Base-by-base conservation (phyloP, 805 yeast genomes). In the Zygoascus bituminiphila region DNA sequence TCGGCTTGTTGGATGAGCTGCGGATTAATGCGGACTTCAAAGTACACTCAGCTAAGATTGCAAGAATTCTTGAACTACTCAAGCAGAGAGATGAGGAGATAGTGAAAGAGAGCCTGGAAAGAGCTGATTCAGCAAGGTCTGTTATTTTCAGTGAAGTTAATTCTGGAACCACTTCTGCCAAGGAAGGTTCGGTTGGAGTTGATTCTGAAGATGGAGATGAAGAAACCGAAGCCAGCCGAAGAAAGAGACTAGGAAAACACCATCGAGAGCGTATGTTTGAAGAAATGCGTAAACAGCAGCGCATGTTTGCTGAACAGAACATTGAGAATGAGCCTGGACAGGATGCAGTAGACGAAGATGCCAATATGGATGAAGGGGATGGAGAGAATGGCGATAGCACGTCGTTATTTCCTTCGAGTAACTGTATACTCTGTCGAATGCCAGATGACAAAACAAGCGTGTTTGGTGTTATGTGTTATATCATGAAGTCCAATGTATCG, bases 391-490 rank as follows among this genome's bases (percentile, higher is more conserved):
- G 44, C 4, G 84, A 89, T 91, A 69, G 67, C 31, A 15, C 12
- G 9, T 10, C 39, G 12, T 10, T 19, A 15, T 86, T 77, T 56
- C 93, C 94, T 0, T 79, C 78, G 25, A 79, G 79, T 25, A 84
- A 79, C 53, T 88, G 96, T 62, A 81, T 88, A 35, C 67, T 88
- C 14, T 88, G 96, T 62, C 88, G 87, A 55, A 84, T 84, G 78
- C 81, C 87, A 0, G 74, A 81, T 1, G 73, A 72, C 19, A 76
- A 76, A 19, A 75, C 76, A 20, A 85, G 83, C 3, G 76, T 85
- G 0, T 85, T 82, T 64, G 96, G 96, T 0, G 73, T 83, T n/a
- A 77, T 85, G 44, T 75, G 84, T 7, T 76, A 77, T 57, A 68
- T 83, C 22, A 67, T 79, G 0, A 75, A 75, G 38, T 70, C 83